A percentile compares a stretch with the other conserved stretches of the same genome.
Evolutionary conservation across 306 rosid species (phyloP).

Genomic region (Sphenostylis stenocarpa): DNA sequence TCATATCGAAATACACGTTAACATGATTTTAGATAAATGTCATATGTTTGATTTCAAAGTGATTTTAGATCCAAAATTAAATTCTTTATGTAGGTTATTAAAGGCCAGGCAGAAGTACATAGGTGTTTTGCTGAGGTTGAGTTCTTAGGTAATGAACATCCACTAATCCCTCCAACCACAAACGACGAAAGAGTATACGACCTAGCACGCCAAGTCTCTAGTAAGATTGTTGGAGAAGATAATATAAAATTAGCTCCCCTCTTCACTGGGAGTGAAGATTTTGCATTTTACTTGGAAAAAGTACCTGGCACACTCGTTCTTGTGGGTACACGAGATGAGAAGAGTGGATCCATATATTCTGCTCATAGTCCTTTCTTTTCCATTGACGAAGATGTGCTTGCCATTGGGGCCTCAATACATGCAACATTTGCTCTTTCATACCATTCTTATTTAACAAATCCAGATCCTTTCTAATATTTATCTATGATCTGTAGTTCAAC

Average conservation of each 20-base stretch:
- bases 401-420: slow-evolving; percentile 86
- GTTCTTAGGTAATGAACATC: slow-evolving; percentile 64
- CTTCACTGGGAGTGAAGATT: slow-evolving; percentile 89
- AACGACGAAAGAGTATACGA: slow-evolving; percentile 65
- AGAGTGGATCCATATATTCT: slow-evolving; percentile 55
- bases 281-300: slow-evolving; percentile 74
- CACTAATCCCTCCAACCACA: slow-evolving; percentile 68
- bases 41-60: background rate
- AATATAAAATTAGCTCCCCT: slow-evolving; percentile 50
- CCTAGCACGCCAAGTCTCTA: slow-evolving; percentile 48
- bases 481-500: background rate
- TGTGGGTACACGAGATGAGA: slow-evolving; percentile 61
- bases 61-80: background rate
- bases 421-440: slow-evolving; percentile 81
- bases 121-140: slow-evolving; percentile 70
- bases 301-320: slow-evolving; percentile 75
- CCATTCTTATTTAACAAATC: slow-evolving; percentile 50
- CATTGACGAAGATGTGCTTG: slow-evolving; percentile 69
- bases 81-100: slow-evolving; percentile 52
- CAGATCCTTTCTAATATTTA: slow-evolving; percentile 26
- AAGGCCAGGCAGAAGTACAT: slow-evolving; percentile 75
- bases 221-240: slow-evolving; percentile 67
- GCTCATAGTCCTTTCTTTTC: slow-evolving; percentile 68
- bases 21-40: background rate
- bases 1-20: background rate